These are phyloP conservation scores for Fusarium continuum DNA, from an alignment of 2,329 filamentous ascomycete species.

Conservation along the genomic window DNA sequence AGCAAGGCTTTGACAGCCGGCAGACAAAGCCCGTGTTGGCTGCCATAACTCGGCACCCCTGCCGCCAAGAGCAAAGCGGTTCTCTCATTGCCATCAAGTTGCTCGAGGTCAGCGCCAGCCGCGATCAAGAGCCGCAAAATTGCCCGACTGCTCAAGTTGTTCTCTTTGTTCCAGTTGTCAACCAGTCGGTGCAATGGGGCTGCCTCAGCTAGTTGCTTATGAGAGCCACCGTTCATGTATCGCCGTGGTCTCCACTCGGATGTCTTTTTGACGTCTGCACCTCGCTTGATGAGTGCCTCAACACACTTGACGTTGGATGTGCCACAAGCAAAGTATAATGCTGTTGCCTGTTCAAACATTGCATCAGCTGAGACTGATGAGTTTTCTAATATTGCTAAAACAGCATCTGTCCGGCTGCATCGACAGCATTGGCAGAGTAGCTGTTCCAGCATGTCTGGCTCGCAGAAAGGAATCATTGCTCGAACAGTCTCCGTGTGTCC, in stretches of 20 bases:
- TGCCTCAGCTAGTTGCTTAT: neutral
- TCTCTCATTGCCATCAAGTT: neutral
- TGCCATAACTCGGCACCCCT: too few species aligned
- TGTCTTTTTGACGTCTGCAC: conserved; percentile 20
- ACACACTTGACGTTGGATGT: conserved; percentile 12
- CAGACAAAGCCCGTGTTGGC: neutral
- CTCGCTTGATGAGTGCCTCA: conserved; percentile 20
- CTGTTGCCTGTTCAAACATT: conserved; percentile 8
- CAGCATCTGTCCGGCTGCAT: conserved; percentile 14
- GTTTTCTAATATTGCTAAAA: conserved; percentile 13
- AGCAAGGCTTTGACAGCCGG: conserved; percentile 15
- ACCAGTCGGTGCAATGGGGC: conserved; percentile 19
- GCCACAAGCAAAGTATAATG: conserved; percentile 24
- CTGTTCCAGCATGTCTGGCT: conserved; percentile 17
- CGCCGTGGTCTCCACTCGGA: neutral
- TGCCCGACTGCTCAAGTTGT: conserved; percentile 7
- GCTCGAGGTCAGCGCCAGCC: conserved; percentile 25
- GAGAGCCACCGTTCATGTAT: neutral
- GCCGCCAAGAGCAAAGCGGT: conserved; percentile 12
- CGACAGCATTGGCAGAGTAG: conserved; percentile 32
- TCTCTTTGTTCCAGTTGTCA: conserved; percentile 1
- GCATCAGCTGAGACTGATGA: conserved; percentile 28
- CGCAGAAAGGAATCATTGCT: conserved; percentile 33
- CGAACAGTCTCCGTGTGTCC: conserved; percentile 23
- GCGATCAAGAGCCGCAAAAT: conserved; percentile 20